Percentiles rank a stretch among this genome's conserved stretches.
These are phyloP conservation scores for Fusarium foetens DNA, from an alignment of 2,329 filamentous ascomycete species.

Conservation along the genomic window DNA sequence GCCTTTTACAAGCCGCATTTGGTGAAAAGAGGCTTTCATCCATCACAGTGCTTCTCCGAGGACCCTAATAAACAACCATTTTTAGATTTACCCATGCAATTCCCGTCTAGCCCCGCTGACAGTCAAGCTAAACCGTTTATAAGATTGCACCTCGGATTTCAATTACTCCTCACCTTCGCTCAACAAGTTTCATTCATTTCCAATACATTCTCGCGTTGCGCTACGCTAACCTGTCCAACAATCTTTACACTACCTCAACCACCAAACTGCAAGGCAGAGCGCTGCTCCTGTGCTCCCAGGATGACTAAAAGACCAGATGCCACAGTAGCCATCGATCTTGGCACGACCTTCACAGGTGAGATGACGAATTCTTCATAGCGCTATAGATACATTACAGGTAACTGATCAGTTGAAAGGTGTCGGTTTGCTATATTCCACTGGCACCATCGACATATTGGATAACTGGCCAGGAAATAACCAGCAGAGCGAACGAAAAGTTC, in stretches of 20 bases:
- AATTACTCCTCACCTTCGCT: not conserved
- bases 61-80: not conserved
- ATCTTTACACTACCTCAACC: not conserved
- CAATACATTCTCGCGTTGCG: not conserved
- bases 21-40: not conserved
- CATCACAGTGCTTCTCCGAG: not conserved
- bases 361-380: not conserved
- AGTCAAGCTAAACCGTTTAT: not conserved
- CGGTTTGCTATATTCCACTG: not conserved
- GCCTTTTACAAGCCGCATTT: not conserved
- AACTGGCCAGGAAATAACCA: not conserved
- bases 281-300: not conserved
- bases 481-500: not conserved
- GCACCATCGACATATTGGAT: not conserved
- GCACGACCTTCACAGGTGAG: not conserved
- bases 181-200: not conserved
- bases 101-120: not conserved
- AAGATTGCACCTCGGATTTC: not conserved
- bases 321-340: not conserved
- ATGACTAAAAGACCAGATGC: not conserved
- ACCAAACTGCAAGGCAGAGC: not conserved
- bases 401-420: not conserved
- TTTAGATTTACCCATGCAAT: not conserved
- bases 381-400: not conserved
- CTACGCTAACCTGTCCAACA: not conserved